Evolutionary conservation across 2,329 filamentous ascomycete species (phyloP), one percentile per base, ranked within the genome.

Genomic region (Aspergillus tanneri): DNA sequence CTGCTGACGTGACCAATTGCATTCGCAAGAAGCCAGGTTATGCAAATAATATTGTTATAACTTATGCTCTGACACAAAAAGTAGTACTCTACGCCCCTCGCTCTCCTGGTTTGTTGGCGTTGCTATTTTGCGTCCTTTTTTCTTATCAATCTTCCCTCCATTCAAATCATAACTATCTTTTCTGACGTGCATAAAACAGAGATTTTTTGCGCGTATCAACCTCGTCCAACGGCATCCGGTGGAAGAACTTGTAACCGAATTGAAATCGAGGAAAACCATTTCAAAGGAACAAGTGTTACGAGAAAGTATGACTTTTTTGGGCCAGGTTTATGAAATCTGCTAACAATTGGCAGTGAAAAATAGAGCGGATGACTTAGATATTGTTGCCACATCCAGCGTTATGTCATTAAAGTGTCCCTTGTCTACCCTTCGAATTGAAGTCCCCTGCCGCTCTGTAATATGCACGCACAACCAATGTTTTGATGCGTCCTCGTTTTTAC

Each of bases 391-490:
- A 2, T 95, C 92, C 1, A 87, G 86, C 44, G 85, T 93, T 35
- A 81, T 99, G 72, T 96, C 91, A 9, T 75, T 99, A 9, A 96
- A 95, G 68, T 96, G 95, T 63, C 93, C 93, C 0, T 76, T 97
- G 24, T 95, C 90, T 3, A 95, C 90, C 27, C 82, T 90, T 67
- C 81, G 91, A 50, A 86, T 99, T 27, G 78, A 80, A 7, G 77
- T 88, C 12, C 93, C 93, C 0, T 90, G 90, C 58, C 85, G 93
- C 25, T 88, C 88, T 3, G 78, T 83, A 3, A 72, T 84, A 25
- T 99, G 93, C 72, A 86, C 82, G 3, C 93, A 99, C 67, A 88
- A 93, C 21, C 90, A 95, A 65, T 99, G 93, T 66, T 99, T 97
- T 59, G 93, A 99, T 67, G 92, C 88, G 3, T 86, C 83, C 3